Conservation (phyloP, 2,329 filamentous ascomycete genomes). For the Trichoderma asperellum region DNA sequence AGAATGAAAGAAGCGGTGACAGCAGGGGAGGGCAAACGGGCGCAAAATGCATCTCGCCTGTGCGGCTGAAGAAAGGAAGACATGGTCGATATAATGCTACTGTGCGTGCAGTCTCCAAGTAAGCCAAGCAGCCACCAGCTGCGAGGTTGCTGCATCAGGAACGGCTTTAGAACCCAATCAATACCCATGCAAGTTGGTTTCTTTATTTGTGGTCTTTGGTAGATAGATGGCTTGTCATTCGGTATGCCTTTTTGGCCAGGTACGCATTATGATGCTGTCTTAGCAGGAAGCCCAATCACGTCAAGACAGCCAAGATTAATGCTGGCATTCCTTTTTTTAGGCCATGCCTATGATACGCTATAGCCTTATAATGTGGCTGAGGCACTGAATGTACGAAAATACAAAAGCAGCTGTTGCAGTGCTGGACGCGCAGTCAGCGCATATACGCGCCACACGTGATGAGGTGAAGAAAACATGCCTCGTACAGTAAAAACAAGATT, state of each 20-base stretch:
- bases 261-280: not conserved
- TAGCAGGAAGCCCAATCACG: no score
- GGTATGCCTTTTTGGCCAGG: not conserved
- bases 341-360: not conserved
- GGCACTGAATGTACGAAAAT: not conserved
- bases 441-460: constrained; percentile 3
- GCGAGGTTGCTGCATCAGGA: not conserved
- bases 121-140: constrained; percentile 13
- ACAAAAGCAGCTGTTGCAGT: not conserved
- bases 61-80: constrained; percentile 20
- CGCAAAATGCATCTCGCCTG: constrained; percentile 22
- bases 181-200: not conserved
- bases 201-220: not conserved
- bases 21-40: constrained; percentile 3
- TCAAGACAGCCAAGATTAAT: not conserved
- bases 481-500: not conserved
- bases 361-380: not conserved
- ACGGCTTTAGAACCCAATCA: not conserved
- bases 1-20: constrained; percentile 18
- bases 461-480: constrained; percentile 12
- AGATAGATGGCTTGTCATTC: not conserved
- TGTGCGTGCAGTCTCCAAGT: not conserved
- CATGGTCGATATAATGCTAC: constrained; percentile 2
- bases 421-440: not conserved
- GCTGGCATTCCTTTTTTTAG: not conserved